Percentiles rank a stretch among this genome's conserved stretches.
Evolutionary conservation across 805 yeast genomes (phyloP).

Genomic region (Debaryomyces hansenii): DNA sequence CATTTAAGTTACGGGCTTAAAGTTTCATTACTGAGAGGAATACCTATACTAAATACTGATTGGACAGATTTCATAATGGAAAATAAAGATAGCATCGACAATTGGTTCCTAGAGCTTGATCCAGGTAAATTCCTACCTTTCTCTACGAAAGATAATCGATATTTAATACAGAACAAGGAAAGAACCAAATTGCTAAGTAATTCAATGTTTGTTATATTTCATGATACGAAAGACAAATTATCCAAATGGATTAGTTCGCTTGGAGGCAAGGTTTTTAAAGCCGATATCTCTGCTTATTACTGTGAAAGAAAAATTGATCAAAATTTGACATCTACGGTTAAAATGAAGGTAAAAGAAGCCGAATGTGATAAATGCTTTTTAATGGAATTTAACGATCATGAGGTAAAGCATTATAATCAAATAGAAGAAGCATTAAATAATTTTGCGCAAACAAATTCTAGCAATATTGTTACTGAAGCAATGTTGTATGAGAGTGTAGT

Average conservation of each 20-base stretch:
- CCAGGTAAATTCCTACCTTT: slow-evolving; percentile 14
- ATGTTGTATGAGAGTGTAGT: slow-evolving; percentile 8
- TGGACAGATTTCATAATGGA: slow-evolving; percentile 22
- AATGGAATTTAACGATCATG: neutral
- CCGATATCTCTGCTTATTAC: slow-evolving; percentile 1
- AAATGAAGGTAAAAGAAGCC: neutral
- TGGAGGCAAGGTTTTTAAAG: slow-evolving; percentile 6
- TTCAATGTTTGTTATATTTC: slow-evolving; percentile 6
- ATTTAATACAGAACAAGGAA: slow-evolving; percentile 11
- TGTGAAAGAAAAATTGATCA: slow-evolving; percentile 2
- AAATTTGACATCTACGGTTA: slow-evolving; percentile 1
- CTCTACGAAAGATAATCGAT: slow-evolving; percentile 2
- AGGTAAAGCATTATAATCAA: neutral
- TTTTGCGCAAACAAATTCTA: neutral
- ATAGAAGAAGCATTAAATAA: neutral
- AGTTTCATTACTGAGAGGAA: slow-evolving; percentile 25
- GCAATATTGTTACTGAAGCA: slow-evolving; percentile 3
- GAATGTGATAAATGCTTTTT: neutral
- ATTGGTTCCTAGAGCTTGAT: slow-evolving; percentile 22
- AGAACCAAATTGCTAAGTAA: slow-evolving; percentile 16
- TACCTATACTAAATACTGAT: slow-evolving; percentile 24
- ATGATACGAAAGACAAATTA: slow-evolving; percentile 2
- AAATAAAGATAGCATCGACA: slow-evolving; percentile 10
- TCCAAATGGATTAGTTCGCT: slow-evolving; percentile 15
- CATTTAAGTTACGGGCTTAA: slow-evolving; percentile 13